Base-by-base conservation (phyloP, 116 monocot species). In the Trichopus zeylanicus region DNA sequence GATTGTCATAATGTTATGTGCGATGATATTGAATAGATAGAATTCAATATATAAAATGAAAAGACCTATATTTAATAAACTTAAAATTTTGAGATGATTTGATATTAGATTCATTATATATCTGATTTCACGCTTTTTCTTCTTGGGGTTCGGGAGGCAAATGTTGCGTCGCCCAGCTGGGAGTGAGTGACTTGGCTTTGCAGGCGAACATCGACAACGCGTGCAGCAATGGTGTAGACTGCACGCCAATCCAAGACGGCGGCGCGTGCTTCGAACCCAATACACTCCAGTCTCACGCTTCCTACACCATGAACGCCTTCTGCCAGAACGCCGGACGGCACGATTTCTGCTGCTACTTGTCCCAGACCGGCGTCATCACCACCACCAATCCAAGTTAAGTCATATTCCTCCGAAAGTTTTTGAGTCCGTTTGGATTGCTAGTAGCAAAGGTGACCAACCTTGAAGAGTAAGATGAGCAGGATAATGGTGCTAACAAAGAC, bases 271-370 rank as follows among this genome's bases (percentile, higher is more conserved):
- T 78, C 60, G 0, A 31, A 3, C 92, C 92, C 16, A 72, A 84
- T 65, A 84, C 76, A 0, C 23, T 79, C 25, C 66, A 57, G 22
- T 62, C 70, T 7, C 92, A 92, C 53, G 87, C 92, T 1, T 31
- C 84, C 12, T 87, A 55, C 56, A 87, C 79, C 65, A 92, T 92
- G 92, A 92, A 87, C 59, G 63, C 84, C 24, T 92, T 73, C 71
- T 92, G 72, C 68, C 81, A 87, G 67, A 59, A 68, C 55, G 47
- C 78, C 3, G 87, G 84, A 13, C 73, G 79, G n/a, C 62, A 84
- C 19, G 74, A 76, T 68, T 86, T 64, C 61, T 48, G 77, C 72
- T 92, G 92, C 62, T 63, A 78, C 62, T 92, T 92, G 39, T 31
- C 30, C 25, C 31, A 52, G 33, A 74, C 81, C n/a, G 92, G 79